Evolutionary conservation across 352 stramenopile species (phyloP).

Genomic region (Phytophthora citrophthora): DNA sequence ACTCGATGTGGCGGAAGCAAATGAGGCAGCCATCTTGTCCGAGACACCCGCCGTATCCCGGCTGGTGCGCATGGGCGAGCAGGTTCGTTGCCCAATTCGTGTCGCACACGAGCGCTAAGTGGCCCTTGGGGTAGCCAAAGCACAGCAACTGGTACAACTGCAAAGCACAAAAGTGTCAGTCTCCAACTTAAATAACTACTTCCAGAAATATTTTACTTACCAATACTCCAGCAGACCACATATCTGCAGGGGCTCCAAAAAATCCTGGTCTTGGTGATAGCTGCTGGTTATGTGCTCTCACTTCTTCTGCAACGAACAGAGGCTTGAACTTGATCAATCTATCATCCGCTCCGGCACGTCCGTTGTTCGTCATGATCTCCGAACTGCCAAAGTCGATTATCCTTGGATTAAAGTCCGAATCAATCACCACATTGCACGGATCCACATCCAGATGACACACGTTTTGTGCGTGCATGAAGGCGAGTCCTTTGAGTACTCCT

Average conservation of each 20-base stretch:
- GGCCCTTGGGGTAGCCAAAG: constrained; percentile 83
- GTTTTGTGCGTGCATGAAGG: constrained; percentile 83
- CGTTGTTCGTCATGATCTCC: constrained; percentile 77
- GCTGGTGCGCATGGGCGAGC: constrained; percentile 58
- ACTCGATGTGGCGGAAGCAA: constrained; percentile 80
- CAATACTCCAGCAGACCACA: constrained; percentile 81
- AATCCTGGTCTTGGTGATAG: constrained; percentile 64
- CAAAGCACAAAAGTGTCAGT: constrained; percentile 21
- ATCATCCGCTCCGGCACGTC: constrained; percentile 54
- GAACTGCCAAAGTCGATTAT: constrained; percentile 87
- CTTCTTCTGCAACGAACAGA: constrained; percentile 74
- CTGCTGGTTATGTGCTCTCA: constrained; percentile 69
- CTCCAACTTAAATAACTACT: not conserved
- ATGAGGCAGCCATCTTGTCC: constrained; percentile 76
- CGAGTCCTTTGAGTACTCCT: constrained; percentile 68
- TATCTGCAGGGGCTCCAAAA: constrained; percentile 71
- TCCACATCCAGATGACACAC: constrained; percentile 85
- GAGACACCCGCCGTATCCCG: constrained; percentile 47
- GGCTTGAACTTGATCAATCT: constrained; percentile 83
- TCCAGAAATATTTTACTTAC: constrained; percentile 40
- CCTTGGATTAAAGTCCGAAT: constrained; percentile 51
- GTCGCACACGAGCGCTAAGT: constrained; percentile 76
- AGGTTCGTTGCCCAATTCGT: constrained; percentile 79
- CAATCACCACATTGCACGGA: constrained; percentile 81
- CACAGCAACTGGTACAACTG: constrained; percentile 85